These are phyloP conservation scores for Coemansia sp. DNA, from an alignment of 192 early-diverging fungal species.

Conservation along the genomic window DNA sequence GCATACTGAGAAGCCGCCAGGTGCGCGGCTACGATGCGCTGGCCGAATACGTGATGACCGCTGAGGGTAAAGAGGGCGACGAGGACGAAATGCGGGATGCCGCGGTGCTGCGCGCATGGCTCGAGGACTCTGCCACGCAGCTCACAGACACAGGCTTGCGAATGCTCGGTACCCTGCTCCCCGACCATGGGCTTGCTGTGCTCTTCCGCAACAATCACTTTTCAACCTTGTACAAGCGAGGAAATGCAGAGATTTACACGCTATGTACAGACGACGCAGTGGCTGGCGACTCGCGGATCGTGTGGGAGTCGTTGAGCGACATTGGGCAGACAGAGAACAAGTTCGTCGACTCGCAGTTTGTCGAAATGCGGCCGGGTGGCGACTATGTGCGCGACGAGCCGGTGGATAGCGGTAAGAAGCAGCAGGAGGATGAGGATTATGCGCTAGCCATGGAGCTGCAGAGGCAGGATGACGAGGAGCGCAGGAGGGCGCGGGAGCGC, in stretches of 20 bases:
- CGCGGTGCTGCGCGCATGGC: constrained; percentile 63
- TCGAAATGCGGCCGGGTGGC: not conserved
- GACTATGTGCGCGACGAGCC: constrained; percentile 21
- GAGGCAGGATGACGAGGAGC: constrained; percentile 43
- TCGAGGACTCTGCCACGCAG: constrained; percentile 75
- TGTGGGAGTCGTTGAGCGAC: constrained; percentile 72
- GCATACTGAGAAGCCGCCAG: constrained; percentile 50
- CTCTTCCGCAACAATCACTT: constrained; percentile 97
- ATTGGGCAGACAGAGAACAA: constrained; percentile 60
- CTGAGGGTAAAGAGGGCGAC: constrained; percentile 50
- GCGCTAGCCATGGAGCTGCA: constrained; percentile 48
- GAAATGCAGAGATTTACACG: constrained; percentile 50
- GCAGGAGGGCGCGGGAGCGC: constrained; percentile 1
- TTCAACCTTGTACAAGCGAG: constrained; percentile 67
- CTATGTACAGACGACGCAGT: constrained; percentile 72
- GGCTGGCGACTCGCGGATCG: constrained; percentile 60
- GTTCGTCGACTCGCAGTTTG: constrained; percentile 63
- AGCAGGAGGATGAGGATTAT: constrained; percentile 50
- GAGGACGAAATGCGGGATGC: constrained; percentile 25
- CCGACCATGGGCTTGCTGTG: constrained; percentile 60
- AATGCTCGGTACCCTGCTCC: constrained; percentile 61
- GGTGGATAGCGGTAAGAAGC: constrained; percentile 8
- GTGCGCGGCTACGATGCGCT: constrained; percentile 74
- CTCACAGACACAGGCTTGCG: constrained; percentile 78
- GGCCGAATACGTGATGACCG: constrained; percentile 69